phyloP scores from a whole-genome alignment of 805 yeast genomes.

The Zygosaccharomyces kombuchaensis region DNA sequence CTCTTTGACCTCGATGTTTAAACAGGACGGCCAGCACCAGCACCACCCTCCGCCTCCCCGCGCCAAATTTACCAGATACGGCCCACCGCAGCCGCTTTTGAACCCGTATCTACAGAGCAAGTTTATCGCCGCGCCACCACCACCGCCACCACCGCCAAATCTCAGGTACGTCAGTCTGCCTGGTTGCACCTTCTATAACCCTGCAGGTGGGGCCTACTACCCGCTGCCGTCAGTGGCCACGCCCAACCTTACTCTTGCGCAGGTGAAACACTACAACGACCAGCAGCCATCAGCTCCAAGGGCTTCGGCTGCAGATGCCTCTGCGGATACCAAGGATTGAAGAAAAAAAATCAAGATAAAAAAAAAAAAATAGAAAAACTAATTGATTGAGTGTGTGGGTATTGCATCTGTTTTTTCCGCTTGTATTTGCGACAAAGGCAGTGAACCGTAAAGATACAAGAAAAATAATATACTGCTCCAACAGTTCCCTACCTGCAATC shows the following conservation, averaged over 20 bases:
- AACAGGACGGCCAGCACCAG: constrained; percentile 1
- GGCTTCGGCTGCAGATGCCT: not conserved
- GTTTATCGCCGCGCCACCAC: constrained; percentile 8
- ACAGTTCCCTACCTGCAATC: too few relatives aligned
- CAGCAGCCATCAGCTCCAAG: not conserved
- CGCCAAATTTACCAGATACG: not conserved
- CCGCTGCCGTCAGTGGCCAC: not conserved
- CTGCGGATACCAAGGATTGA: constrained; percentile 1
- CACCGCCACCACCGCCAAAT: constrained; percentile 5
- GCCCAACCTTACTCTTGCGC: not conserved
- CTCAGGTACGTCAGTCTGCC: not conserved
- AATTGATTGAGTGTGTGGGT: too few relatives aligned
- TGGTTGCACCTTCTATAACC: not conserved
- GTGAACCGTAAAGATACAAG: too few relatives aligned
- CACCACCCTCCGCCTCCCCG: constrained; percentile 1
- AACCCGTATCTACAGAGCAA: constrained; percentile 1
- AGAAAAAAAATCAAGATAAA: not conserved
- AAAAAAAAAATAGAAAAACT: not conserved
- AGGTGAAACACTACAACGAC: not conserved
- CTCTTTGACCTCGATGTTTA: constrained; percentile 3
- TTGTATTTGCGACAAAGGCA: too few relatives aligned
- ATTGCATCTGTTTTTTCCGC: too few relatives aligned
- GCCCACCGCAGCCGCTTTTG: not conserved
- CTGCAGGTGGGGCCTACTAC: not conserved
- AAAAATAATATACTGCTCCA: too few relatives aligned